Base-by-base conservation (phyloP, 139 green algal genomes). In the Picochlorum sp. region DNA sequence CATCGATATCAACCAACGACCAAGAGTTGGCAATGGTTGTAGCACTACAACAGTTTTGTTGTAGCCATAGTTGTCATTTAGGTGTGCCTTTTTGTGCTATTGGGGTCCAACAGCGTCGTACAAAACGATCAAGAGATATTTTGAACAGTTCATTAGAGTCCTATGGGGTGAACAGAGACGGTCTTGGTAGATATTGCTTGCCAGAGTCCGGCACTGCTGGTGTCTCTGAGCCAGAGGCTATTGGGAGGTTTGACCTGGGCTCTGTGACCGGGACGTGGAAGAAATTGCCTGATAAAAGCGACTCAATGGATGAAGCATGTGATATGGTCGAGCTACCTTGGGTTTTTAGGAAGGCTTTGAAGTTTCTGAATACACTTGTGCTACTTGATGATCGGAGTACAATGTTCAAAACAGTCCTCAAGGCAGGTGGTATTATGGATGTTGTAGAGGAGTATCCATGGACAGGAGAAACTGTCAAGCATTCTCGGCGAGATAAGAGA, bases 311-410 rank as follows among this genome's bases (percentile, higher is more conserved):
- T 18, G 23, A 80, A 15, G 75, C 75, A 1, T 77, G 58, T 34
- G 75, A 80, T n/a, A 56, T 80, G 28, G 72, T 80, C 32, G 49
- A 58, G 16, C 62, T 82, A 24, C 61, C 74, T 14, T 80, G 62
- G 62, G 32, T 77, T 18, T 60, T 82, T 14, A 49, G 72, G 2
- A 52, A 65, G 34, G 75, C 72, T 6, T 11, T 82, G 1, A 46
- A 4, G 15, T 49, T 82, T 20, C 28, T 82, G 0, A 69, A 77
- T 16, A 61, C 24, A 5, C 57, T 81, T 23, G 69, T 78, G 54
- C 63, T 80, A 26, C 26, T 65, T 32, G 74, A 81, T 45, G 45
- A 28, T 2, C 21, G 37, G 1, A 41, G 34, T 8, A 16, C 32
- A 11, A 32, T 28, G 23, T 81, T 81, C 47, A 24, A 34, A 2